Evolutionary conservation across 306 rosid species (phyloP).

Genomic region (Mucuna pruriens): DNA sequence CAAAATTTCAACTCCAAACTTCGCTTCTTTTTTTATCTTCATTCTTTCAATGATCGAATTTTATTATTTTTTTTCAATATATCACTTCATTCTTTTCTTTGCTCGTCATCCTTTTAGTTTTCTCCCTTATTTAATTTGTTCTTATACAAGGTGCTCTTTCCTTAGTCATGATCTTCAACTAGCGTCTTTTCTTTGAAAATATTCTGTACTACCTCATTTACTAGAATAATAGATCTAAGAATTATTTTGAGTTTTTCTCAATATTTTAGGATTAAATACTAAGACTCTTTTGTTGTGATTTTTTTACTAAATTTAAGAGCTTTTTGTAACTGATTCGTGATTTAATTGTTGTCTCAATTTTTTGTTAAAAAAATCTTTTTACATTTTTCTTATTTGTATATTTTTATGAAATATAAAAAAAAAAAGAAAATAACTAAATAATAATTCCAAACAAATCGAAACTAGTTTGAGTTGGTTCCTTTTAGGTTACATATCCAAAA

Average conservation of each 20-base stretch:
- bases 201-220: not conserved
- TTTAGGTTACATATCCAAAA: too few species aligned
- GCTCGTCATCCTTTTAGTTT: not conserved
- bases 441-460: too few species aligned
- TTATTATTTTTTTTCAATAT: not conserved
- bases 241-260: not conserved
- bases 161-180: not conserved
- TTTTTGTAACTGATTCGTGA: not conserved
- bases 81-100: not conserved
- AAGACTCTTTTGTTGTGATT: not conserved
- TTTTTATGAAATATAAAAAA: too few species aligned
- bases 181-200: not conserved
- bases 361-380: too few species aligned
- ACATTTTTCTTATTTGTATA: too few species aligned
- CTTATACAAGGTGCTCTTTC: not conserved
- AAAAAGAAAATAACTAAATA: too few species aligned
- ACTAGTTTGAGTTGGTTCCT: too few species aligned
- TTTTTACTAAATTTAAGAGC: not conserved
- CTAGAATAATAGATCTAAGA: not conserved
- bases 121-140: not conserved
- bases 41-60: not conserved
- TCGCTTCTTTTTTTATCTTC: not conserved
- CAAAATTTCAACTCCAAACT: not conserved
- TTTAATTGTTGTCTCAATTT: too few species aligned
- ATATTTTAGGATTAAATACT: not conserved